Percentiles rank a stretch among this genome's conserved stretches.
Conservation (phyloP, 192 early-diverging fungal species). For the Dispira simplex region DNA sequence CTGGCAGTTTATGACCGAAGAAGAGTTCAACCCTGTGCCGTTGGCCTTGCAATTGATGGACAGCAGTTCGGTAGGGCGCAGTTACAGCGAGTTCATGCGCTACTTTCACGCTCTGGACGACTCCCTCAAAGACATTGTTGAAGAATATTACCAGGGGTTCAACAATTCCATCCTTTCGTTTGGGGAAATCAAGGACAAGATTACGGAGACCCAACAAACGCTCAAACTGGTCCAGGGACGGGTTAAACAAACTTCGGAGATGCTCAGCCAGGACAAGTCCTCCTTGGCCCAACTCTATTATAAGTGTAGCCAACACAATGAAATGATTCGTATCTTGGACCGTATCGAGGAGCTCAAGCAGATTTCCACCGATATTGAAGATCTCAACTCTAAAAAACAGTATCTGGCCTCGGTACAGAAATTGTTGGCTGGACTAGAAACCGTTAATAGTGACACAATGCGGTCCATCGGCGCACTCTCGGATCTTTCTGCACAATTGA, state of each 20-base stretch:
- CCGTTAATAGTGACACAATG: conserved; percentile 44
- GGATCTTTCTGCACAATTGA: conserved; percentile 45
- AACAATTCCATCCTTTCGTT: conserved; percentile 71
- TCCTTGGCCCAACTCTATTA: conserved; percentile 52
- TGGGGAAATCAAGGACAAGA: conserved; percentile 55
- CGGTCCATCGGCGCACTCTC: conserved; percentile 50
- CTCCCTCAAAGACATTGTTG: conserved; percentile 51
- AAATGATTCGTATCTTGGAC: conserved; percentile 61
- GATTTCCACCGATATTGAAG: conserved; percentile 45
- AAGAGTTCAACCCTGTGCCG: conserved; percentile 55
- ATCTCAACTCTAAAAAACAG: conserved; percentile 43
- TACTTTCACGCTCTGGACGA: conserved; percentile 40
- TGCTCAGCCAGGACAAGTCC: conserved; percentile 41
- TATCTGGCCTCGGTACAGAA: conserved; percentile 46
- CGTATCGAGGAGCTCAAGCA: conserved; percentile 54
- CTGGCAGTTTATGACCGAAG: conserved; percentile 11
- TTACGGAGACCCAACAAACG: conserved; percentile 43
- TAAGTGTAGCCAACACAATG: conserved; percentile 59
- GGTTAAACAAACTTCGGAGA: conserved; percentile 44
- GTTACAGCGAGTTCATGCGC: conserved; percentile 45
- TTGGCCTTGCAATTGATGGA: conserved; percentile 61
- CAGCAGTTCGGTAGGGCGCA: conserved; percentile 45
- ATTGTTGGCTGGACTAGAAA: conserved; percentile 44
- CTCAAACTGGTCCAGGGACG: conserved; percentile 43
- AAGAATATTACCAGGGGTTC: conserved; percentile 70